phyloP scores from a whole-genome alignment of 2,329 filamentous ascomycete species.

The Fusarium nematophilum region DNA sequence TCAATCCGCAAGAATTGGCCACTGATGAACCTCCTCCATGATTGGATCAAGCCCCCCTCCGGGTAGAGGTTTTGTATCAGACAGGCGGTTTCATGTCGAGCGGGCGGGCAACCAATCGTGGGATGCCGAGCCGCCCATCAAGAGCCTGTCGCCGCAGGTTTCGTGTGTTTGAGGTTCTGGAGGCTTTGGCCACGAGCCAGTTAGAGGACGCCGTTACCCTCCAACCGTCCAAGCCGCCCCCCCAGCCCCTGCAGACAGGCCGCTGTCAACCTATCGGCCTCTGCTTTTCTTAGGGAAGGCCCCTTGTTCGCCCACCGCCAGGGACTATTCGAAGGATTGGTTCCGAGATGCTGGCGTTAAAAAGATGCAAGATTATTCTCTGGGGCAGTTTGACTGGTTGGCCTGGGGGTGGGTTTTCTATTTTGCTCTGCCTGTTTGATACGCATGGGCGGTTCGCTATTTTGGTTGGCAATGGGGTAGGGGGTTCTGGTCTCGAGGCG shows the following conservation, averaged over 20 bases:
- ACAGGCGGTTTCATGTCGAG: constrained; percentile 34
- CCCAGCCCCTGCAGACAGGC: too few relatives aligned
- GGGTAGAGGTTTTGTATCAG: constrained; percentile 25
- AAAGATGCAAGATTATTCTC: constrained; percentile 13
- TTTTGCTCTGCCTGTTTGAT: constrained; percentile 1
- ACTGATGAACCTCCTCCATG: background rate
- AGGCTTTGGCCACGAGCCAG: constrained; percentile 11
- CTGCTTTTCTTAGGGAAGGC: too few relatives aligned
- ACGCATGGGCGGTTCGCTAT: constrained; percentile 8
- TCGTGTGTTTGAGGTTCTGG: constrained; percentile 27
- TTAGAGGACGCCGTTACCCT: background rate
- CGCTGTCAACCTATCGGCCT: constrained; percentile 14
- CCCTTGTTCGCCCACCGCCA: too few relatives aligned
- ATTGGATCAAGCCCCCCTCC: background rate
- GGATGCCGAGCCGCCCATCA: constrained; percentile 13
- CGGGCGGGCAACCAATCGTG: constrained; percentile 22
- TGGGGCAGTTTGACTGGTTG: constrained; percentile 8
- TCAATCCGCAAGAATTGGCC: constrained; percentile 11
- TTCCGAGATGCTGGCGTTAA: constrained; percentile 2
- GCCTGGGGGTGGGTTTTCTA: constrained; percentile 12
- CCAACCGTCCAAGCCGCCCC: background rate
- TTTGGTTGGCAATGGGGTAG: background rate
- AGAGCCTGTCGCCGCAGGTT: constrained; percentile 5
- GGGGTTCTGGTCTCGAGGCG: too few relatives aligned
- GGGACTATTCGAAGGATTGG: too few relatives aligned